These are phyloP conservation scores for Delphinella strobiligena DNA, from an alignment of 2,329 filamentous ascomycete species.

Conservation along the genomic window DNA sequence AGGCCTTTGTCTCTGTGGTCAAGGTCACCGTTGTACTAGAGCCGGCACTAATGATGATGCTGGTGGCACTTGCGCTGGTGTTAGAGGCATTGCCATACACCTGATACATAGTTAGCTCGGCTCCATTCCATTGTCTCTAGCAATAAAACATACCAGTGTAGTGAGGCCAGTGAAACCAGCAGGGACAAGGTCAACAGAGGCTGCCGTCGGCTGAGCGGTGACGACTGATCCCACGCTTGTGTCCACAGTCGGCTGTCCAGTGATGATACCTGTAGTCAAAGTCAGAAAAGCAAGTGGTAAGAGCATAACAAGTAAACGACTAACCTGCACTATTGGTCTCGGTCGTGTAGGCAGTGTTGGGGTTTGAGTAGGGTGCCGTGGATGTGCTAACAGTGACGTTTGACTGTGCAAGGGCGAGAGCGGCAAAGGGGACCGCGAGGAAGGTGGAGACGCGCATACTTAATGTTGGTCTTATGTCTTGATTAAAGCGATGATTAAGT, in stretches of 20 bases:
- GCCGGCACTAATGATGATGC: slow-evolving; percentile 21
- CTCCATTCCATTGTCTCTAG: no score
- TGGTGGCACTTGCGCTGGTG: slow-evolving; percentile 19
- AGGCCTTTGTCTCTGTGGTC: slow-evolving; percentile 14
- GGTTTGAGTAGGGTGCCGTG: slow-evolving; percentile 26
- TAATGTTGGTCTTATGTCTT: slow-evolving; percentile 9
- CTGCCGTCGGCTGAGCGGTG: slow-evolving; percentile 25
- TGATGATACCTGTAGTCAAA: slow-evolving; percentile 37
- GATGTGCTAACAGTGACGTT: slow-evolving; percentile 7
- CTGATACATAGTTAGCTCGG: not conserved
- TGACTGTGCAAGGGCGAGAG: slow-evolving; percentile 28
- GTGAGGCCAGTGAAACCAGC: slow-evolving; percentile 24
- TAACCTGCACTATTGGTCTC: slow-evolving; percentile 40
- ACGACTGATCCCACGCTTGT: slow-evolving; percentile 29
- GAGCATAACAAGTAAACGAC: no score
- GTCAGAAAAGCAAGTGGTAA: no score
- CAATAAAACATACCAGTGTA: slow-evolving; percentile 13
- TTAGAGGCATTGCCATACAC: slow-evolving; percentile 7
- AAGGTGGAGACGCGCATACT: slow-evolving; percentile 37
- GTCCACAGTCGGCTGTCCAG: slow-evolving; percentile 26
- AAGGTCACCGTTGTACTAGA: slow-evolving; percentile 19
- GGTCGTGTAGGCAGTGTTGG: slow-evolving; percentile 31
- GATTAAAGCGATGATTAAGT: no score
- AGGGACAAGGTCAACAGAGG: slow-evolving; percentile 28
- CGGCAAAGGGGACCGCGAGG: slow-evolving; percentile 30